Percentiles rank a stretch among this genome's conserved stretches.
Conservation (phyloP, 2,329 filamentous ascomycete genomes). For the Verticillium nonalfalfae region DNA sequence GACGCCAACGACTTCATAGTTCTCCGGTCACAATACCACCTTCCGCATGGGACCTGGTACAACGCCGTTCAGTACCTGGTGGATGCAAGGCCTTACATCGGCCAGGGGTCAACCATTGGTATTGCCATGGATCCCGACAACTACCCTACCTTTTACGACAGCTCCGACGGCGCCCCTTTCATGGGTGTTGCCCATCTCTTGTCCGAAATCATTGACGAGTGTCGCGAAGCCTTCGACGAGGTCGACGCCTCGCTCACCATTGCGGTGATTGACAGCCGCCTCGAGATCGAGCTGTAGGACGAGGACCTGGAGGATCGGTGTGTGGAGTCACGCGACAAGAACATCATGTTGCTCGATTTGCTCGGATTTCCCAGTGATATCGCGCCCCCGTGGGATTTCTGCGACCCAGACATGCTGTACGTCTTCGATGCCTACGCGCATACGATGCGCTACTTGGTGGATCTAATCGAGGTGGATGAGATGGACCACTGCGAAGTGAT, state of each 20-base stretch:
- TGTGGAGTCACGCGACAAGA: neutral
- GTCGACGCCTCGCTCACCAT: neutral
- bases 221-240: neutral
- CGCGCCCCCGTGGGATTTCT: neutral
- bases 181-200: neutral
- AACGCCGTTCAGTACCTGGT: neutral
- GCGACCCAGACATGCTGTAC: neutral
- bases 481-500: too few relatives aligned
- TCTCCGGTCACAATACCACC: neutral
- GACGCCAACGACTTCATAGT: neutral
- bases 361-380: neutral
- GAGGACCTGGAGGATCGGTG: neutral
- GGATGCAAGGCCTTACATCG: neutral
- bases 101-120: neutral
- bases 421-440: neutral
- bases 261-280: neutral
- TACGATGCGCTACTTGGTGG: too few relatives aligned
- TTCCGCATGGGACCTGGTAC: neutral
- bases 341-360: neutral
- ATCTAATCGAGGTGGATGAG: too few relatives aligned
- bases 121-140: neutral
- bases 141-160: neutral
- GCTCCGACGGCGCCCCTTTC: neutral
- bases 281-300: neutral
- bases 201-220: neutral